Percentiles rank a stretch among this genome's conserved stretches.
These are phyloP conservation scores for Tricholoma terreum DNA, from an alignment of 768 basidiomycete species.

Conservation along the genomic window DNA sequence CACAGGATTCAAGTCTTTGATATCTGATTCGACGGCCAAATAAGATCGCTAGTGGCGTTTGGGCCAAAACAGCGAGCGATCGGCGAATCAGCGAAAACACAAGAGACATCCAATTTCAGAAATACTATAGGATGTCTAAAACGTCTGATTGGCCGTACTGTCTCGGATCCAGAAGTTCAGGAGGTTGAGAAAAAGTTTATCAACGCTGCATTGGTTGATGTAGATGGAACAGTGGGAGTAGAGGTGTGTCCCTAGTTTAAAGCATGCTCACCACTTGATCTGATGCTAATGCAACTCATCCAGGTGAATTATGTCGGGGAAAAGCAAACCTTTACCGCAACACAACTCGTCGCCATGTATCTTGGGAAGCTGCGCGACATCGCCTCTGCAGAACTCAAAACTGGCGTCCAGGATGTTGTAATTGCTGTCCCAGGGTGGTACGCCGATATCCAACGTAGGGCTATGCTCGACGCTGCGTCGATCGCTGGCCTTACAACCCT, in stretches of 20 bases:
- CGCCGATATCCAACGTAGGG: conserved; percentile 90
- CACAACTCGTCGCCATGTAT: conserved; percentile 91
- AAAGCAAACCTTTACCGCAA: conserved; percentile 72
- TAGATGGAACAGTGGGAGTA: conserved; percentile 76
- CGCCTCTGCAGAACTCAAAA: conserved; percentile 81
- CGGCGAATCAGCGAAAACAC: conserved; percentile 95
- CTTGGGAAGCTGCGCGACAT: conserved; percentile 89
- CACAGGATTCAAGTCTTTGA: background rate
- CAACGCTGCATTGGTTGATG: conserved; percentile 83
- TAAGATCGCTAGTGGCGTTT: conserved; percentile 91
- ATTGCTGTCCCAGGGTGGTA: conserved; percentile 97
- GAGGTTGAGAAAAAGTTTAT: conserved; percentile 89
- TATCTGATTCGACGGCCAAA: background rate
- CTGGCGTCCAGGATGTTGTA: conserved; percentile 84
- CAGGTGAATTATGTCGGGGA: conserved; percentile 92
- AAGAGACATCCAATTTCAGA: conserved; percentile 96
- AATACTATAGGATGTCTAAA: conserved; percentile 96
- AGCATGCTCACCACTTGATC: conserved; percentile 1
- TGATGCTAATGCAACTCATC: conserved; percentile 11
- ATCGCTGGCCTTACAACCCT: conserved; percentile 90
- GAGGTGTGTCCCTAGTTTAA: conserved; percentile 54
- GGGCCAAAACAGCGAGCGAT: conserved; percentile 87
- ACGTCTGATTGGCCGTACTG: conserved; percentile 80
- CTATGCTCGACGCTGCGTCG: conserved; percentile 82
- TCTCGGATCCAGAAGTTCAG: conserved; percentile 78